Evolutionary conservation across 1,284 basidiomycete genomes (phyloP).

Genomic region (Mixia osmundae): DNA sequence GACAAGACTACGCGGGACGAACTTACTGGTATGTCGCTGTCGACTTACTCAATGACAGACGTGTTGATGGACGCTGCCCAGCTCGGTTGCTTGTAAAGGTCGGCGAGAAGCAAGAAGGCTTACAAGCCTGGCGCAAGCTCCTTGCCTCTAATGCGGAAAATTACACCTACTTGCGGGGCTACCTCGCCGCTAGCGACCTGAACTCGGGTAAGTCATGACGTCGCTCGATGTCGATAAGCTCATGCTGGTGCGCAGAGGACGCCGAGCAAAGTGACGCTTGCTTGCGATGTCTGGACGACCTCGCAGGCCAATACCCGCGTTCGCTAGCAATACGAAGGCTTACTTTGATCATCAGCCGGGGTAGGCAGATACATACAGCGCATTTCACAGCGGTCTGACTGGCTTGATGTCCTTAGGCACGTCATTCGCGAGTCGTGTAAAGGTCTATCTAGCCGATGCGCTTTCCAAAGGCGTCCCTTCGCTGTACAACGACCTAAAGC

Average conservation of each 20-base stretch:
- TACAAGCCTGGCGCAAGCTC: constrained; percentile 50
- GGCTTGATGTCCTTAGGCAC: constrained; percentile 25
- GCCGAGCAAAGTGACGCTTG: constrained; percentile 34
- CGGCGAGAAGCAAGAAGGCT: constrained; percentile 38
- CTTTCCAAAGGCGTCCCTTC: constrained; percentile 77
- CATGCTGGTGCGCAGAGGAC: constrained; percentile 18
- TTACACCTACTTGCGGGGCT: constrained; percentile 53
- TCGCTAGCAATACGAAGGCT: constrained; percentile 50
- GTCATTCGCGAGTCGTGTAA: constrained; percentile 40
- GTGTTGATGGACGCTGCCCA: not conserved
- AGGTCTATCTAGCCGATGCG: constrained; percentile 44
- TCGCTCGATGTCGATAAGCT: not conserved
- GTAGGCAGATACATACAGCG: constrained; percentile 20
- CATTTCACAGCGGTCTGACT: constrained; percentile 14
- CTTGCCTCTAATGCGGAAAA: constrained; percentile 71
- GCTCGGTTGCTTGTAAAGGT: constrained; percentile 3
- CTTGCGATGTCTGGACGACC: constrained; percentile 34
- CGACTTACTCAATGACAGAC: not conserved
- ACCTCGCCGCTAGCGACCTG: constrained; percentile 41
- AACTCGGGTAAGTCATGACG: constrained; percentile 36
- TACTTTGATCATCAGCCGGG: constrained; percentile 39
- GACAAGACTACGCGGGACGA: too few species aligned
- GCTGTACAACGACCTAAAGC: constrained; percentile 77
- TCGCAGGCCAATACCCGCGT: constrained; percentile 38
- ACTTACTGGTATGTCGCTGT: not conserved